phyloP scores from a whole-genome alignment of 2,329 filamentous ascomycete species.

The Lasiodiplodia theobromae region DNA sequence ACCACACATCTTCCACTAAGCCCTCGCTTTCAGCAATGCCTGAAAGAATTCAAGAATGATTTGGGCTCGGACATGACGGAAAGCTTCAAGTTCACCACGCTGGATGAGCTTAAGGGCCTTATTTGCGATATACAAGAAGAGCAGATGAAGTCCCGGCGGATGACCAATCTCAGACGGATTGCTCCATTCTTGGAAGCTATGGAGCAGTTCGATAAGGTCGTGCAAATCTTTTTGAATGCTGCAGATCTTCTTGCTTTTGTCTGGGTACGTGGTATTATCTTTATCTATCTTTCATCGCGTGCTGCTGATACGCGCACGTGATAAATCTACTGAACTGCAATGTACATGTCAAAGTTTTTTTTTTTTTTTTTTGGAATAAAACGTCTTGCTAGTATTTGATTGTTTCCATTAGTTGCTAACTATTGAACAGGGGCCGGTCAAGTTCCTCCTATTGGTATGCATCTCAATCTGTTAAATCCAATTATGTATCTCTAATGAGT shows the following conservation, averaged over 20 bases:
- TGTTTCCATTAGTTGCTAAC: too few species aligned
- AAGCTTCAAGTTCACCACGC: slow-evolving; percentile 30
- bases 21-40: background rate
- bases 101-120: slow-evolving; percentile 29
- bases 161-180: slow-evolving; percentile 35
- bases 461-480: background rate
- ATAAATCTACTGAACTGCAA: too few species aligned
- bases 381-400: too few species aligned
- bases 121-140: slow-evolving; percentile 32
- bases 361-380: too few species aligned
- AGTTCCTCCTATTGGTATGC: background rate
- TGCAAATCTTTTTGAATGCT: slow-evolving; percentile 35
- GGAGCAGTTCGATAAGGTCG: slow-evolving; percentile 36
- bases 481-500: background rate
- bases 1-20: background rate
- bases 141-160: slow-evolving; percentile 31
- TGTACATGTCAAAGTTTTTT: too few species aligned
- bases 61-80: slow-evolving; percentile 23
- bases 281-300: too few species aligned
- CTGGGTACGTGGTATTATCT: slow-evolving; percentile 34
- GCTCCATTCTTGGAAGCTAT: slow-evolving; percentile 38
- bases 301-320: too few species aligned
- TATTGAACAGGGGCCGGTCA: background rate
- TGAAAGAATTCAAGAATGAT: slow-evolving; percentile 17
- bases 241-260: slow-evolving; percentile 36